Percentiles rank a stretch among this genome's conserved stretches.
These are phyloP conservation scores for Penicillium sp. DNA, from an alignment of 2,329 filamentous ascomycete genomes.

Conservation along the genomic window DNA sequence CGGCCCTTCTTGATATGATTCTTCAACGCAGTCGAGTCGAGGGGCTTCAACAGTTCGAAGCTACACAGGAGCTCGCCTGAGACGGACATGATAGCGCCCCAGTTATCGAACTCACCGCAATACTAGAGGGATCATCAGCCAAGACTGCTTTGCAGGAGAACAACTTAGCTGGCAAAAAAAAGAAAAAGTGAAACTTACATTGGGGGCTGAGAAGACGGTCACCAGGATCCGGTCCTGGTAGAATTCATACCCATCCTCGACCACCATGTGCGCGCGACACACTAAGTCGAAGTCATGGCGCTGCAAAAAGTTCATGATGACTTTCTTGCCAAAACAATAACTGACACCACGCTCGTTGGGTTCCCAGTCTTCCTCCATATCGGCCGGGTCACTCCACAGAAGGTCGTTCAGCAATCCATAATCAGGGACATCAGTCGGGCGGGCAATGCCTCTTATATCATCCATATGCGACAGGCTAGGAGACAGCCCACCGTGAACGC, in stretches of 20 bases:
- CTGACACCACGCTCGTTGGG: constrained; percentile 95
- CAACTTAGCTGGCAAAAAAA: not conserved
- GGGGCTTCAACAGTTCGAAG: constrained; percentile 92
- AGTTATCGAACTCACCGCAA: constrained; percentile 98
- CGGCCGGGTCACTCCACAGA: constrained; percentile 94
- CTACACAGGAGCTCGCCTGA: constrained; percentile 90
- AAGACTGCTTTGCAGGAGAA: constrained; percentile 19
- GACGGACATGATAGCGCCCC: constrained; percentile 98
- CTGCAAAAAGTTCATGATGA: constrained; percentile 93
- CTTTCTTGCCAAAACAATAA: constrained; percentile 97
- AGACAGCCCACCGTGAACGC: constrained; percentile 90
- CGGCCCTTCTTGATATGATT: constrained; percentile 98
- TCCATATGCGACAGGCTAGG: constrained; percentile 95
- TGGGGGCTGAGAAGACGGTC: constrained; percentile 95
- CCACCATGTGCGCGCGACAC: constrained; percentile 97
- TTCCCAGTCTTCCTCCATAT: constrained; percentile 98
- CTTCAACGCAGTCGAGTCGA: constrained; percentile 94
- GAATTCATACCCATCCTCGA: constrained; percentile 98
- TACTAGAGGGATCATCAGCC: constrained; percentile 58
- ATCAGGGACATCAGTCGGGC: constrained; percentile 94
- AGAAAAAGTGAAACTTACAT: constrained; percentile 60
- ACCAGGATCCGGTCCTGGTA: constrained; percentile 94
- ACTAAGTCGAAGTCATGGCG: constrained; percentile 96
- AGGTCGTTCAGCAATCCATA: constrained; percentile 94
- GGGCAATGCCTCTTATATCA: constrained; percentile 91